Evolutionary conservation across 257 asterid species (phyloP).

Genomic region (Gynochthodes officinalis): DNA sequence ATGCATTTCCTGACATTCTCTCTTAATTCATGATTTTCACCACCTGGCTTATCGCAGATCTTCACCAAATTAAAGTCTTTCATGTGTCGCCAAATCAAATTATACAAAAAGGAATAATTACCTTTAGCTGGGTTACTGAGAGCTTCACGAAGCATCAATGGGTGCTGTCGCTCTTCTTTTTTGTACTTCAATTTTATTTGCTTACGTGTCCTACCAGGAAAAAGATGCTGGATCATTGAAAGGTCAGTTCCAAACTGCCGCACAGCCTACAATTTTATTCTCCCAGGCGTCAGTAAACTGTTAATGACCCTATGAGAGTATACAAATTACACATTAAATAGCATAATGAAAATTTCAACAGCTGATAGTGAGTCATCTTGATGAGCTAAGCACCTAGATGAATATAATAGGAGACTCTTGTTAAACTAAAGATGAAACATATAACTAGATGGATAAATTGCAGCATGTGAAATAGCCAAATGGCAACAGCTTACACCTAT

Average conservation of each 20-base stretch:
- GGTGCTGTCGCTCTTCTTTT: conserved; percentile 79
- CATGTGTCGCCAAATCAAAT: background rate
- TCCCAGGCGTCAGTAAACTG: background rate
- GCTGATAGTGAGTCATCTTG: background rate
- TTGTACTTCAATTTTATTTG: conserved; percentile 73
- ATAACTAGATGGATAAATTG: background rate
- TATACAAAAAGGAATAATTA: conserved; percentile 10
- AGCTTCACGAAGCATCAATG: conserved; percentile 70
- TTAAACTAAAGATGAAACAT: background rate
- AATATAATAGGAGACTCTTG: background rate
- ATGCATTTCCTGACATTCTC: no score
- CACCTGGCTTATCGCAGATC: no score
- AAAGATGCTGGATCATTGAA: conserved; percentile 81
- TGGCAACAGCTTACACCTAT: background rate
- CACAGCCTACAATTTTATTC: conserved; percentile 50
- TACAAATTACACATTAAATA: background rate
- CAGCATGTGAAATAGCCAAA: background rate
- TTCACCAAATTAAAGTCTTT: no score
- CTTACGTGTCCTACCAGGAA: conserved; percentile 67
- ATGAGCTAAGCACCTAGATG: background rate
- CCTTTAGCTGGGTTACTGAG: conserved; percentile 67
- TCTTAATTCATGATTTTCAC: no score
- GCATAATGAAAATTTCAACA: background rate
- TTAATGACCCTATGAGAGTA: background rate
- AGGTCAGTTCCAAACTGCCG: conserved; percentile 85